Percentiles rank a stretch among this genome's conserved stretches.
These are phyloP conservation scores for Fusarium staphyleae DNA, from an alignment of 2,329 filamentous ascomycete species.

Conservation along the genomic window DNA sequence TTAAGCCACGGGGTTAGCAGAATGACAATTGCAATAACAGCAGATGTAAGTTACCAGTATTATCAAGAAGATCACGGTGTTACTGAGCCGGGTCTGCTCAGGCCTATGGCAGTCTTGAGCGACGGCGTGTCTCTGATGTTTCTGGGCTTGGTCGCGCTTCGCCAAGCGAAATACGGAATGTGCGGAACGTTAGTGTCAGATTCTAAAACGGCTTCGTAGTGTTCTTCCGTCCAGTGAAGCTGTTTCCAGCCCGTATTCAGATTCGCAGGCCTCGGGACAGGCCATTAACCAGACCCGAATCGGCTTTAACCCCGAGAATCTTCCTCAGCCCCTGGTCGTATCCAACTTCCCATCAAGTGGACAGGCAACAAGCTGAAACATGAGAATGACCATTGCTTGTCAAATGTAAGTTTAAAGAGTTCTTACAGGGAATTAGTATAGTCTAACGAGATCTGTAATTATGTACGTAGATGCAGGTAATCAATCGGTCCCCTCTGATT, in stretches of 20 bases:
- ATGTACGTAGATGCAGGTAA: conserved; percentile 42
- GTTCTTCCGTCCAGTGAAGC: conserved; percentile 5
- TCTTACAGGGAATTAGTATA: neutral
- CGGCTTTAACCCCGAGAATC: conserved; percentile 12
- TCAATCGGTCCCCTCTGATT: neutral
- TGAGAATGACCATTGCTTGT: conserved; percentile 39
- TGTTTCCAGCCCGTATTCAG: neutral
- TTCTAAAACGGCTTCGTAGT: neutral
- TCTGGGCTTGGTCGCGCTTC: no score
- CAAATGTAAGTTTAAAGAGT: conserved; percentile 23
- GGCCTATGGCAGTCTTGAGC: no score
- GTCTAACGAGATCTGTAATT: neutral
- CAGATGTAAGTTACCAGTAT: no score
- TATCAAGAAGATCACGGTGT: no score
- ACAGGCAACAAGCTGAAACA: conserved; percentile 5
- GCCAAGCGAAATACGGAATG: no score
- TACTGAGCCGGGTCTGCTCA: no score
- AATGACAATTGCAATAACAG: no score
- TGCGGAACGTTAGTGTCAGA: neutral
- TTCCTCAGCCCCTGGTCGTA: no score
- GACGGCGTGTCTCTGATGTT: no score
- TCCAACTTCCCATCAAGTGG: no score
- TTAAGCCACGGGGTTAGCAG: no score
- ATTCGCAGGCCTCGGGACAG: neutral
- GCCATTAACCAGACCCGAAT: conserved; percentile 20